Conservation (phyloP, 2,329 filamentous ascomycete species). For the Monascus ruber region DNA sequence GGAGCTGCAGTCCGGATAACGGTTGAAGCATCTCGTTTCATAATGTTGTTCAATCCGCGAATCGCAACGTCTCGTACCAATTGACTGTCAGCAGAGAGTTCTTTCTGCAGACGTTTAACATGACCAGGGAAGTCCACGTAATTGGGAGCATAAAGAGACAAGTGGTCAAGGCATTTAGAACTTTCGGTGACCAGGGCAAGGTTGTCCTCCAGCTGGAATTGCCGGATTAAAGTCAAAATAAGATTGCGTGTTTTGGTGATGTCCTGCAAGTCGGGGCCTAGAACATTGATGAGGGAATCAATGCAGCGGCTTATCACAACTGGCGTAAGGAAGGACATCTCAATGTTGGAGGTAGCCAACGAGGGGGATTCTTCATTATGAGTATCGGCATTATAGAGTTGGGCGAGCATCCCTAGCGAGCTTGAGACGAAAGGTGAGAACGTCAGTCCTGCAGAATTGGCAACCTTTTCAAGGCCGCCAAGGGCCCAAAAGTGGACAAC, state of each 20-base stretch:
- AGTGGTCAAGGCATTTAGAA: constrained; percentile 74
- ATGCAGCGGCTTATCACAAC: constrained; percentile 78
- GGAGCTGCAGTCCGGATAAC: constrained; percentile 65
- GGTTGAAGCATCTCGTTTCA: constrained; percentile 80
- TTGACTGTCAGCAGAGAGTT: constrained; percentile 57
- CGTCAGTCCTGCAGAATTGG: constrained; percentile 82
- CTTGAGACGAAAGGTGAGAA: constrained; percentile 86
- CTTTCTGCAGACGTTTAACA: constrained; percentile 67
- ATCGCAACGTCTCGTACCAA: constrained; percentile 70
- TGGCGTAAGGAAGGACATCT: constrained; percentile 71
- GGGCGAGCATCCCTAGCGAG: constrained; percentile 84
- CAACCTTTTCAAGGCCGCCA: constrained; percentile 73
- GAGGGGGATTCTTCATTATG: constrained; percentile 77
- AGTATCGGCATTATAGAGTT: constrained; percentile 81
- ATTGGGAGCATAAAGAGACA: constrained; percentile 82
- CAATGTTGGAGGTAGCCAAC: constrained; percentile 76
- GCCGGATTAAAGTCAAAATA: constrained; percentile 72
- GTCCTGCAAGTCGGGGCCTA: constrained; percentile 91
- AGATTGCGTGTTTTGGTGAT: constrained; percentile 83
- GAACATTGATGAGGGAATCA: constrained; percentile 91
- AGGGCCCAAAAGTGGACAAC: constrained; percentile 95
- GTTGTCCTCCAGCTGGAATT: constrained; percentile 68
- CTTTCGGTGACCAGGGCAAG: constrained; percentile 62
- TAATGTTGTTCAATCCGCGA: constrained; percentile 82
- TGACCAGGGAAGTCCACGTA: constrained; percentile 77